Conservation (phyloP, 768 basidiomycete genomes). For the Termitomyces eurrhizus region DNA sequence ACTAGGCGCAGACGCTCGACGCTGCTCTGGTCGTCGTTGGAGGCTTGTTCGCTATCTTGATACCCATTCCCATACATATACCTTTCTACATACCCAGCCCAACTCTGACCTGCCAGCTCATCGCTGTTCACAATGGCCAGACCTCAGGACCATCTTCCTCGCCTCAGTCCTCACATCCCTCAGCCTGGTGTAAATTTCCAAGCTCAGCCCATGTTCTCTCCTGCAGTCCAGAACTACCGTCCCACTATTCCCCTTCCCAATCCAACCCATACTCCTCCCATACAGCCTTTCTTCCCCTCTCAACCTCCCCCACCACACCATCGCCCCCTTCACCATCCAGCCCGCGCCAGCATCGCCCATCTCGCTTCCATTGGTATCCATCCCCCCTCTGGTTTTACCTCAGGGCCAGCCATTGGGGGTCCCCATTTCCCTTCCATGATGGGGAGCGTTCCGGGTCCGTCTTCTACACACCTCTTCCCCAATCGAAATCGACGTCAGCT, state of each 20-base stretch:
- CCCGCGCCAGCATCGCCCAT: conserved; percentile 58
- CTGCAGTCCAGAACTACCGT: conserved; percentile 58
- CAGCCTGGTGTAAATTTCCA: conserved; percentile 40
- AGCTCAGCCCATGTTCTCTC: conserved; percentile 56
- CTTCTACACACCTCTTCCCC: conserved; percentile 44
- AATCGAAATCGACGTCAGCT: conserved; percentile 65
- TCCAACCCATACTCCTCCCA: conserved; percentile 59
- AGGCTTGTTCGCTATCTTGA: conserved; percentile 2
- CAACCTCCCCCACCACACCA: conserved; percentile 46
- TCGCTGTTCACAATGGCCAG: conserved; percentile 29
- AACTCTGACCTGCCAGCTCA: background rate
- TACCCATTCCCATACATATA: background rate
- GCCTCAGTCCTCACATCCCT: conserved; percentile 53
- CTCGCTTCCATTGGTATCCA: conserved; percentile 57
- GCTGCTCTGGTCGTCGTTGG: conserved; percentile 7
- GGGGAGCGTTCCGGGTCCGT: conserved; percentile 27
- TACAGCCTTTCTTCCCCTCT: conserved; percentile 63
- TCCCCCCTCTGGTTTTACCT: conserved; percentile 45
- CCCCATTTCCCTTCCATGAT: conserved; percentile 54
- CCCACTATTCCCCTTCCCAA: conserved; percentile 46
- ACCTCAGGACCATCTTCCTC: conserved; percentile 44
- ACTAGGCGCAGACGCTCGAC: background rate
- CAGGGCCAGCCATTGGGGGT: conserved; percentile 56
- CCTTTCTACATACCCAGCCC: background rate
- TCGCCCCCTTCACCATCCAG: conserved; percentile 53